Evolutionary conservation across 371 early-diverging fungal species (phyloP), one percentile per base, ranked within the genome.

Genomic region (Furculomyces boomerangus): DNA sequence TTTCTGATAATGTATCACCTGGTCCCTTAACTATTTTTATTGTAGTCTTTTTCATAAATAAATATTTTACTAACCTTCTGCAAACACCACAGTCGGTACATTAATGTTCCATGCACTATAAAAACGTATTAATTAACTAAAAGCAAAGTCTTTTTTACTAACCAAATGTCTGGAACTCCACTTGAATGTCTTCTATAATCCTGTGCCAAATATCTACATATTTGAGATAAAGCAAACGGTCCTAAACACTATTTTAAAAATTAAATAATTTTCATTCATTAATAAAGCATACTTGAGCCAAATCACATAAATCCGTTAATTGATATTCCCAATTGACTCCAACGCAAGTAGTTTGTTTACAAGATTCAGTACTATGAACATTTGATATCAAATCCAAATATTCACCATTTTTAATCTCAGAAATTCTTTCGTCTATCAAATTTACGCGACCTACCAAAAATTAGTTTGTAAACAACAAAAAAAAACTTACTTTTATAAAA

Each of bases 1-100:
- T 77, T 50, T 81, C 76, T 13, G 83, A 83, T 13, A 86, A 67
- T 24, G 64, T 74, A 58, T 86, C 86, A 7, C 73, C 76, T 10
- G 86, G 86, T 0, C 86, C 84, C 57, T 86, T 86, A 20, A 86
- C 84, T 77, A 31, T 37, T 39, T 53, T 16, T 22, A 52, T 14
- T 35, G 31, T 22, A 29, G 43, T 18, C 25, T 50, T 43, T 18
- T 14, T 13, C 14, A 16, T 18, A 60, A 27, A n/a, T 22, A 39
- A 32, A 16, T 41, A 30, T 14, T n/a, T 10, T 39, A 14, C 39
- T 10, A 39, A 51, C 52, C 52, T 51, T 51, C 52, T 2, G 30
- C n/a, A 51, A 51, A 51, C 20, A 32, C 37, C 25, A 30, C 25
- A 5, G 5, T 24, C 10, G 13, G 27, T 22, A 20, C 22, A 31